Conservation (phyloP, 2,329 filamentous ascomycete genomes). For the Ascochyta koolunga region DNA sequence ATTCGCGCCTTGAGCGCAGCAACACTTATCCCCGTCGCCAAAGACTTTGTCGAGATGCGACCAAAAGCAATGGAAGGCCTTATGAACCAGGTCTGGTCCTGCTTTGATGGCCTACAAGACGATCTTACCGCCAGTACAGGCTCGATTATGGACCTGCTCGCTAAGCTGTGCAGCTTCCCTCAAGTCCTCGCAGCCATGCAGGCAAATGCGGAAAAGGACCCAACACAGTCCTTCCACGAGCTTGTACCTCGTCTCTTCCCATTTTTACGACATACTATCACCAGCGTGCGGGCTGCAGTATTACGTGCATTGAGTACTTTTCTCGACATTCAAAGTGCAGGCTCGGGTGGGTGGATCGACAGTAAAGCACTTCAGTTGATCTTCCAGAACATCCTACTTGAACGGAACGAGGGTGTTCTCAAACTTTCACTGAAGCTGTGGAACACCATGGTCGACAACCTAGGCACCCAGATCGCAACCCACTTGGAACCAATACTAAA, state of each 20-base stretch:
- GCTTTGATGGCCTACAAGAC: slow-evolving; percentile 93
- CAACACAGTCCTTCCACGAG: slow-evolving; percentile 87
- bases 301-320: slow-evolving; percentile 93
- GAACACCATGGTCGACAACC: slow-evolving; percentile 73
- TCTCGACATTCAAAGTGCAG: slow-evolving; percentile 79
- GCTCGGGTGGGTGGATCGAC: slow-evolving; percentile 87
- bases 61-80: slow-evolving; percentile 77
- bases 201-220: slow-evolving; percentile 75
- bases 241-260: slow-evolving; percentile 93
- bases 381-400: slow-evolving; percentile 94
- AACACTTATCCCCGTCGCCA: slow-evolving; percentile 94
- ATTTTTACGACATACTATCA: slow-evolving; percentile 96
- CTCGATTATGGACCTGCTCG: slow-evolving; percentile 96
- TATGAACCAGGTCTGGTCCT: slow-evolving; percentile 97
- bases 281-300: slow-evolving; percentile 90
- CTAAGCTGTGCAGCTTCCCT: slow-evolving; percentile 92
- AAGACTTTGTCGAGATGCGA: slow-evolving; percentile 89
- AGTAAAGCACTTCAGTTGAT: slow-evolving; percentile 86
- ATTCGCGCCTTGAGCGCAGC: slow-evolving; percentile 96
- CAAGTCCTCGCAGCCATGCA: slow-evolving; percentile 96
- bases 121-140: slow-evolving; percentile 97
- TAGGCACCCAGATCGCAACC: slow-evolving; percentile 70
- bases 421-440: slow-evolving; percentile 86
- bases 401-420: slow-evolving; percentile 83
- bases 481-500: slow-evolving; percentile 79